Base-by-base conservation (phyloP, 768 basidiomycete species). In the Scleroderma bovista region DNA sequence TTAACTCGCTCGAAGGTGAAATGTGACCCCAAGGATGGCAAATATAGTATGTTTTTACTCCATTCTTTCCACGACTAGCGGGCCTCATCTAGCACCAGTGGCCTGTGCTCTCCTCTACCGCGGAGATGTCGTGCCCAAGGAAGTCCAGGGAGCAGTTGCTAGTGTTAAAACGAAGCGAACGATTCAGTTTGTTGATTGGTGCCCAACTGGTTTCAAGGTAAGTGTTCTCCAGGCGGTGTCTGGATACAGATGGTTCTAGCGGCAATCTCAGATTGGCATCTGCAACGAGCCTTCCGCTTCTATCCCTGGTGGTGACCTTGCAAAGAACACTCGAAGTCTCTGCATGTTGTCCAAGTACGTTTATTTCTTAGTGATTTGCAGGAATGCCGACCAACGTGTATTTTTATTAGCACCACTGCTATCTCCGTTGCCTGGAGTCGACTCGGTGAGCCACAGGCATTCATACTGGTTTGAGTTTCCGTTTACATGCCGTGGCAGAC, bases 161-260 rank as follows among this genome's bases (percentile, higher is more conserved):
- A 85, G 78, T 57, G 91, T 98, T 77, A 96, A 94, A 79, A 97
- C 93, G 50, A 97, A 94, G 80, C 83, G 88, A 57, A 96, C 95
- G 22, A 96, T 98, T 63, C 93, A 95, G 63, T 96, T 95, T 67
- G 94, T 97, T 54, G 94, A 96, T 65, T 97, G 94, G 94, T 93
- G 91, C 70, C 90, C 90, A 33, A 98, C 95, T 63, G 95, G 94
- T 54, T 95, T 94, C 85, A 94, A 94, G 74, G 78, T 79, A 37
- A 36, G 64, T 56, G 15, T 37, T 13, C 44, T 12, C 45, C 40
- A 23, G 3, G 33, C 37, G 4, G 36, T 7, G 22, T 15, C 6
- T 22, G n/a, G 36, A 38, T 44, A 31, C n/a, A 23, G 23, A 24
- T 26, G 33, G 46, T 39, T 63, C 62, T 51, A 66, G 62, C 38